These are phyloP conservation scores for Cryptosporidium ryanae DNA, from an alignment of 169 alveolate genomes.

Conservation along the genomic window DNA sequence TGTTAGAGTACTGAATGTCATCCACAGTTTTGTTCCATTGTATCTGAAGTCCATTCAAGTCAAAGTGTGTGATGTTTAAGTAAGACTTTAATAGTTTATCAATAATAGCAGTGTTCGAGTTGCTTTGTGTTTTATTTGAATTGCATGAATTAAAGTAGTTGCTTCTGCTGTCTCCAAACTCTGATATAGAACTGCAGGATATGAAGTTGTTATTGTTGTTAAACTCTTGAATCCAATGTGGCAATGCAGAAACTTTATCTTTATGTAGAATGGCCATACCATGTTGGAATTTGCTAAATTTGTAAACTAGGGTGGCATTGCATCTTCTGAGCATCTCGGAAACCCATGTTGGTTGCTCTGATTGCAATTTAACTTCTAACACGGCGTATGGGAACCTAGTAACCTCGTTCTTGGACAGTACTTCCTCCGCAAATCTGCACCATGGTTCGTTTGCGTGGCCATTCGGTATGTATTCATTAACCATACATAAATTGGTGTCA, in stretches of 20 bases:
- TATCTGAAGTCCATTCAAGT: conserved; percentile 33
- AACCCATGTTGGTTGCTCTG: conserved; percentile 82
- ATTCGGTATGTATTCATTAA: conserved; percentile 78
- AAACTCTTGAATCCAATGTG: conserved; percentile 79
- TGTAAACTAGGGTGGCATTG: conserved; percentile 79
- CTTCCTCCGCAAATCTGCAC: conserved; percentile 85
- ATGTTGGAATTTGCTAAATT: conserved; percentile 81
- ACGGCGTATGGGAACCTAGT: conserved; percentile 79
- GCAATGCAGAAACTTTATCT: conserved; percentile 77
- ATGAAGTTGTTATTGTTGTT: conserved; percentile 39
- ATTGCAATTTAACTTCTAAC: conserved; percentile 80
- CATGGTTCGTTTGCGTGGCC: conserved; percentile 78
- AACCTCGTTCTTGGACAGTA: conserved; percentile 80
- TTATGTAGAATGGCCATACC: conserved; percentile 82
- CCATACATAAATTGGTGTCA: conserved; percentile 84
- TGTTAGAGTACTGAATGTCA: background rate
- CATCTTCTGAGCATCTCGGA: conserved; percentile 75
- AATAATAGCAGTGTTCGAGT: background rate
- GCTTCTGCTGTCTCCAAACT: conserved; percentile 1
- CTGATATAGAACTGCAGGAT: conserved; percentile 56
- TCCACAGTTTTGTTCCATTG: conserved; percentile 18
- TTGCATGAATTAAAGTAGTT: background rate
- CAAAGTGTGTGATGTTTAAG: conserved; percentile 19
- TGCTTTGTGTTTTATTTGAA: background rate
- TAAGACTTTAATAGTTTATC: conserved; percentile 40